phyloP scores from a whole-genome alignment of 2,329 filamentous ascomycete species.

The Diplodia seriata region DNA sequence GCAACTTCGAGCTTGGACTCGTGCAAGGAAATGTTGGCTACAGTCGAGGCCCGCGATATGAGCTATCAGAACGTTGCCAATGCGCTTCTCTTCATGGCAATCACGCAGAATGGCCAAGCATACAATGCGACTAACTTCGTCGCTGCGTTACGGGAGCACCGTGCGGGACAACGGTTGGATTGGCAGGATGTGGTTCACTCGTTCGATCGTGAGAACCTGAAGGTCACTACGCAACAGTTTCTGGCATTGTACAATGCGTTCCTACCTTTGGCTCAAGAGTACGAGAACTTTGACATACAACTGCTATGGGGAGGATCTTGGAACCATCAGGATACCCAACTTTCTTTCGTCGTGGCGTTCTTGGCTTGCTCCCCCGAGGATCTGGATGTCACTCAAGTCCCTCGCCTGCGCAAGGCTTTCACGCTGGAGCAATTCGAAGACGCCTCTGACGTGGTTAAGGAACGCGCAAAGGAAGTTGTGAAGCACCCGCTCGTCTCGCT shows the following conservation, averaged over 20 bases:
- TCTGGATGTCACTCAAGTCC: constrained; percentile 84
- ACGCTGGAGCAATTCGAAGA: constrained; percentile 68
- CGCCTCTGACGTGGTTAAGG: constrained; percentile 65
- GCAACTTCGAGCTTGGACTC: constrained; percentile 79
- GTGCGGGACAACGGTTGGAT: constrained; percentile 63
- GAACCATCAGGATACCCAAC: constrained; percentile 83
- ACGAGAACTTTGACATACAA: constrained; percentile 79
- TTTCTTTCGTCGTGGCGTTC: constrained; percentile 93
- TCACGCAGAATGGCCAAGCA: constrained; percentile 65
- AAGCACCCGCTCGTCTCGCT: constrained; percentile 89
- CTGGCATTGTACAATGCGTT: constrained; percentile 80
- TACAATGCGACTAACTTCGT: constrained; percentile 73
- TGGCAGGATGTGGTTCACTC: constrained; percentile 75
- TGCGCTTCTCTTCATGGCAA: constrained; percentile 75
- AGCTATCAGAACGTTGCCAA: constrained; percentile 82
- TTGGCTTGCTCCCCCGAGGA: constrained; percentile 76
- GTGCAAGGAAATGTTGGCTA: constrained; percentile 65
- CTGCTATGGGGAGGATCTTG: constrained; percentile 88
- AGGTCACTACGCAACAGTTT: constrained; percentile 81
- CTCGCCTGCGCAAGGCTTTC: constrained; percentile 80
- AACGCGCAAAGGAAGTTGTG: constrained; percentile 70
- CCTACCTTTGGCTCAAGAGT: constrained; percentile 70
- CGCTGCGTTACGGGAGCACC: constrained; percentile 63
- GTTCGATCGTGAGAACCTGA: constrained; percentile 81
- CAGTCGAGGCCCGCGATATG: constrained; percentile 68